Percentiles rank a stretch among this genome's conserved stretches.
Conservation (phyloP, 495 filamentous ascomycete species). For the Aspergillus coremiiformis region DNA sequence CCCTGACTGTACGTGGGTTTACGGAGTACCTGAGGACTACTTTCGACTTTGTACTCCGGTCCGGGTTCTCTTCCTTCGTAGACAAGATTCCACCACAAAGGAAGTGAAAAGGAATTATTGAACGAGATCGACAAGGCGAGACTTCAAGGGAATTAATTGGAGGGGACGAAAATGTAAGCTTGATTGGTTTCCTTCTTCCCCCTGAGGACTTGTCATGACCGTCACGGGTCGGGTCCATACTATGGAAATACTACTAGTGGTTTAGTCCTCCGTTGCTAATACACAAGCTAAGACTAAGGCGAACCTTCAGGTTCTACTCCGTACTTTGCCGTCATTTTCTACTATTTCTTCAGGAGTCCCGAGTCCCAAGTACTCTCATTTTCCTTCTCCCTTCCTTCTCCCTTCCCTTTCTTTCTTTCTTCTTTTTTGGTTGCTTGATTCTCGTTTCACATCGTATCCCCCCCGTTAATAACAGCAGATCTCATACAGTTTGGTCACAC, state of each 20-base stretch:
- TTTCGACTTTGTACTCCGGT: too few species aligned
- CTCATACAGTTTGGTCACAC: background rate
- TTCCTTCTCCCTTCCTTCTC: conserved; percentile 1
- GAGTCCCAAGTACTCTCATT: background rate
- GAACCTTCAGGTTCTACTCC: background rate
- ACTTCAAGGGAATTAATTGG: conserved; percentile 1
- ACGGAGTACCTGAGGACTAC: too few species aligned
- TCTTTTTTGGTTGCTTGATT: background rate
- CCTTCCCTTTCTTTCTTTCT: background rate
- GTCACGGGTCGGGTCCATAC: too few species aligned
- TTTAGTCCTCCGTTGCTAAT: background rate
- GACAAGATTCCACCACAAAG: background rate
- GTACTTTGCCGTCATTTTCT: background rate
- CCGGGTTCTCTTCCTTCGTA: too few species aligned
- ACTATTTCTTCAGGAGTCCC: conserved; percentile 1
- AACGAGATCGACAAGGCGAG: conserved; percentile 18
- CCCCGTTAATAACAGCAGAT: background rate
- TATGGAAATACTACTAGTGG: background rate
- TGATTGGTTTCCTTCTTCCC: background rate
- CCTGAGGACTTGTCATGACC: background rate
- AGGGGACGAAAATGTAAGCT: background rate
- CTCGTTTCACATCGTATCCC: background rate
- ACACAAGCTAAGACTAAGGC: background rate
- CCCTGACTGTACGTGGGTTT: background rate
- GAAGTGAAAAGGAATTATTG: conserved; percentile 11